Base-by-base conservation (phyloP, 495 filamentous ascomycete species). In the Penicillium goetzii region DNA sequence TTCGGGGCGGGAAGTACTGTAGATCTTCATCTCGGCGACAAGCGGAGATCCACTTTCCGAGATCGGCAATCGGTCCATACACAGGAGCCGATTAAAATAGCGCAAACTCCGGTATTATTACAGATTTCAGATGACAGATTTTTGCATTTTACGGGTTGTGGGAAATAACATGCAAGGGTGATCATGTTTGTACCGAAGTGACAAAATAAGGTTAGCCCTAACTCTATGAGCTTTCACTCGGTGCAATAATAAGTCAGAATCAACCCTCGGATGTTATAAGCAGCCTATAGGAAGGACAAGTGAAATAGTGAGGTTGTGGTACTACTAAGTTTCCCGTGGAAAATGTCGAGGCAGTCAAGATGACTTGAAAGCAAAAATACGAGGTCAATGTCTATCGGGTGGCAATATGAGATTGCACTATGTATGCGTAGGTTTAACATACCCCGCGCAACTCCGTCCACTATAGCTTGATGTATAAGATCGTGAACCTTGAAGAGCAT, bases 11-110 rank as follows among this genome's bases (percentile, higher is more conserved):
- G 15, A 43, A n/a, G 38, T 36, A 32, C 9, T 30, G 66, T 49
- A 58, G 66, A 65, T 61, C 62, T 12, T 68, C 54, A 65, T 68
- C 43, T 68, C 62, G 57, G 58, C 21, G 43, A 21, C 6, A 11
- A 51, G 28, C 19, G 30, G 56, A 34, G 56, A 34, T 33, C 64
- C 51, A 53, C 56, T 32, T 62, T 17, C 43, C 33, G 8, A 40
- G 59, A 19, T 5, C 21, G 40, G 57, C 25, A 56, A 50, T 64
- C 56, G 57, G 19, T 50, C n/a, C 6, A 60, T 21, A 25, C 60
- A 8, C 25, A 12, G 45, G 34, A 51, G 45, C 19, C 19, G 45
- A 17, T 8, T 32, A 11, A 9, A 30, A 23, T 14, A 30, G 40
- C 34, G 54, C n/a, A 7, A 15, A 56, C 5, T 9, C 19, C 23